Base-by-base conservation (phyloP, 164 flowering plant genomes). In the Litsea cubeba region DNA sequence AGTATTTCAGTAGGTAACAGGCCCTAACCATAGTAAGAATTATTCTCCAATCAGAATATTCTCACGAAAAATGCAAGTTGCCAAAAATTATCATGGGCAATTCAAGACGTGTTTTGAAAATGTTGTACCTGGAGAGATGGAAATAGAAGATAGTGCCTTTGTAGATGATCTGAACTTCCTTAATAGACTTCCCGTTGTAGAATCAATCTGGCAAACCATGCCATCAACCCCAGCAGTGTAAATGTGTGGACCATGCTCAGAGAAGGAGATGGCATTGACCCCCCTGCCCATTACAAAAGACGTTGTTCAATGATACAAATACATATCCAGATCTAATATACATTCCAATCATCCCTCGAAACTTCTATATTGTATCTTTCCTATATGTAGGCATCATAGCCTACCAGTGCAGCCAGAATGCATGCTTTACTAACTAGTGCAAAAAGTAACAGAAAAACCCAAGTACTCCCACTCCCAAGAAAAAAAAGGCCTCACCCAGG, bases 211-310 rank as follows among this genome's bases (percentile, higher is more conserved):
- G 82, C 91, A 91, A 71, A 90, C 75, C 92, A 92, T 88, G 54
- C 99, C 99, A 89, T 95, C 98, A 77, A 82, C 89, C 62, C 99
- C 98, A 7, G 89, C 90, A 75, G 94, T 81, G 74, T 89, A 95
- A 78, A 91, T 79, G 76, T 83, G 80, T 23, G 90, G 86, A 74
- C 82, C 82, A n/a, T 82, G 75, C n/a, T 71, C 50, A 60, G 92
- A 79, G 84, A 80, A 85, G 25, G 96, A 85, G 69, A 95, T 78
- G 63, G 96, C 85, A 71, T 72, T 83, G 72, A 92, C 96, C 73
- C 97, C 98, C 83, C 98, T 95, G 91, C 78, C 64, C 23, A 83
- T 73, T 66, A 62, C 35, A n/a, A 72, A 62, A 60, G 49, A 26
- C 0, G 25, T 12, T 69, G 49, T 71, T 26, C 57, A 18, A 24